Evolutionary conservation across 305 asterid genomes (phyloP).

Genomic region (Ilex paraguariensis): DNA sequence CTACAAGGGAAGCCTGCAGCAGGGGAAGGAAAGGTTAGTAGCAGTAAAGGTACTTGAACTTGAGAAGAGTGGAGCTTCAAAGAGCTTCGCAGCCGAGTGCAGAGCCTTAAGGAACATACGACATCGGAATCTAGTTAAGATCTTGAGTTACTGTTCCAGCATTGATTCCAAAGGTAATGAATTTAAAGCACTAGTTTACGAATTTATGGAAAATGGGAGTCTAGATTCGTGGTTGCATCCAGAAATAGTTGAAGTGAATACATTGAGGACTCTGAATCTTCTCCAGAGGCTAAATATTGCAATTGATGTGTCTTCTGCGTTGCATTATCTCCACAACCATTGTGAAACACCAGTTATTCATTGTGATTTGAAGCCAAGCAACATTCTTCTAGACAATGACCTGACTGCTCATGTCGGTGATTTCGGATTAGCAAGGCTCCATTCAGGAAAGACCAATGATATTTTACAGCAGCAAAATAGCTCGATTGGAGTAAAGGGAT

Average conservation of each 20-base stretch:
- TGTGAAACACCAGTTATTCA: too few relatives aligned
- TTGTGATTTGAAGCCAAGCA: too few relatives aligned
- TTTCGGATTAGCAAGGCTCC: too few relatives aligned
- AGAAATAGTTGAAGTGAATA: background rate
- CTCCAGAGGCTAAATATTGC: background rate
- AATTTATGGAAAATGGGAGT: background rate
- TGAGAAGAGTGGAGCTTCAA: background rate
- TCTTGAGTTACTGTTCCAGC: background rate
- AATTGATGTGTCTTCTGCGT: too few relatives aligned
- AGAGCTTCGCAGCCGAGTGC: background rate
- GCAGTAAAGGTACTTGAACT: background rate
- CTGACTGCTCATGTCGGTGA: too few relatives aligned
- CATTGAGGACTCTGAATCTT: background rate
- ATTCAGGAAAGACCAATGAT: too few relatives aligned
- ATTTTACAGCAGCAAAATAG: too few relatives aligned
- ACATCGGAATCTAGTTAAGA: background rate
- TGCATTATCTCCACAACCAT: too few relatives aligned
- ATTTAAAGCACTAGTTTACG: background rate
- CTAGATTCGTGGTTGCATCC: background rate
- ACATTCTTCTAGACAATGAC: too few relatives aligned
- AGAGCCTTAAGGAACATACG: background rate
- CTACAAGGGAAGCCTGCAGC: background rate
- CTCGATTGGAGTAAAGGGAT: too few relatives aligned
- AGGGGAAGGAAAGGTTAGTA: background rate
- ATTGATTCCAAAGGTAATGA: too few relatives aligned